Percentiles rank a stretch among this genome's conserved stretches.
phyloP scores from a whole-genome alignment of 164 flowering plant genomes.

The Magnolia changhungtana region DNA sequence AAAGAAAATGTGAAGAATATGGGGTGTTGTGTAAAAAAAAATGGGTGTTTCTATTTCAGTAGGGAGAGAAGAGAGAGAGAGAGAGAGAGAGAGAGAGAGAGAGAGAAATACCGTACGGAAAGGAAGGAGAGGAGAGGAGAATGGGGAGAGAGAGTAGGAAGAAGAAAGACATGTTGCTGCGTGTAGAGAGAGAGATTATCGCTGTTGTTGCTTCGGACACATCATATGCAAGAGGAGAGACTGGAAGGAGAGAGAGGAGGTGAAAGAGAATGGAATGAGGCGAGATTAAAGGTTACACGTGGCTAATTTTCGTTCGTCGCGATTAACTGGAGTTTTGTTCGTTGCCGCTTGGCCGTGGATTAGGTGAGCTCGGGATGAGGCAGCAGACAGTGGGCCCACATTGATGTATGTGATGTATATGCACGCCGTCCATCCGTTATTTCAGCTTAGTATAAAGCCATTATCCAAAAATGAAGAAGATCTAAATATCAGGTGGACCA shows the following conservation, averaged over 20 bases:
- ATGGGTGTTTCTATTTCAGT: slow-evolving; percentile 9
- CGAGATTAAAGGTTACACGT: slow-evolving; percentile 4
- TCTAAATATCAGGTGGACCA: too few species aligned
- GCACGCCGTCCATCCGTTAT: not conserved
- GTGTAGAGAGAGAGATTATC: too few species aligned
- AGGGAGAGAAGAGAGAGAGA: not conserved
- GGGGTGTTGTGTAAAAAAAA: slow-evolving; percentile 8
- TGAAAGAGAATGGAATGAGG: not conserved
- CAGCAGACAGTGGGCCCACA: not conserved
- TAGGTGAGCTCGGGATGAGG: not conserved
- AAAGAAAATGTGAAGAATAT: not conserved
- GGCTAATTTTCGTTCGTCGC: not conserved
- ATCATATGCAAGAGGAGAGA: too few species aligned
- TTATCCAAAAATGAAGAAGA: too few species aligned
- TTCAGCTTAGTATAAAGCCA: too few species aligned
- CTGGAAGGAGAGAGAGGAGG: too few species aligned
- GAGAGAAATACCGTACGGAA: slow-evolving; percentile 19
- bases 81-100: slow-evolving; percentile 8
- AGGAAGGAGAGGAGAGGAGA: slow-evolving; percentile 11
- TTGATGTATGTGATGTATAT: not conserved
- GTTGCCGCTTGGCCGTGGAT: not conserved
- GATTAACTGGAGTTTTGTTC: not conserved
- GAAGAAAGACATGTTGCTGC: slow-evolving; percentile 14
- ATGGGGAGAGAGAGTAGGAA: slow-evolving; percentile 19
- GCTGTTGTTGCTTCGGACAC: not conserved